Evolutionary conservation across 306 rosid genomes (phyloP).

Genomic region (Quercus glauca): DNA sequence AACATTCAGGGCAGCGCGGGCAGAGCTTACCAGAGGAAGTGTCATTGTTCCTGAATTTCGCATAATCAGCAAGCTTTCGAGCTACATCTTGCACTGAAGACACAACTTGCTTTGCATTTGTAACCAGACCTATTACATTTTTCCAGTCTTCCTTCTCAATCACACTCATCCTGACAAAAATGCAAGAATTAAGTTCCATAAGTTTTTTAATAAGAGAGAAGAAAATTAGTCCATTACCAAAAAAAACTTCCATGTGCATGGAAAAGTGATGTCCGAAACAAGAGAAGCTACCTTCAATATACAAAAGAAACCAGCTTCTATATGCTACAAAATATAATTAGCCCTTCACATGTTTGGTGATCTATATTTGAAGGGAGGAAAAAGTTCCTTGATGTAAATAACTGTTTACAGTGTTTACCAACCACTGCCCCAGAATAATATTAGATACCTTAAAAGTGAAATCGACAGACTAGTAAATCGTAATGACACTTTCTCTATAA

Average conservation of each 20-base stretch:
- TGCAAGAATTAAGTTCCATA: constrained; percentile 13
- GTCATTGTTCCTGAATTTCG: constrained; percentile 58
- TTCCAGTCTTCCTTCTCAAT: constrained; percentile 88
- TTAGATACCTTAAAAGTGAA: background rate
- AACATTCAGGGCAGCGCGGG: background rate
- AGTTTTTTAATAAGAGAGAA: background rate
- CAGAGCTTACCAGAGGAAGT: constrained; percentile 42
- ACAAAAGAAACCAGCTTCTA: background rate
- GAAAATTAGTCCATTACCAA: background rate
- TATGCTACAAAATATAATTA: background rate
- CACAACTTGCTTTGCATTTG: constrained; percentile 88
- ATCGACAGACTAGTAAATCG: background rate
- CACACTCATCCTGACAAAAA: constrained; percentile 60
- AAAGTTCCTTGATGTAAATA: background rate
- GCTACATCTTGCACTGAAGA: constrained; percentile 87
- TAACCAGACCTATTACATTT: constrained; percentile 60
- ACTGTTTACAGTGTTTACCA: background rate
- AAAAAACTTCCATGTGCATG: constrained; percentile 16
- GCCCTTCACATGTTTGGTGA: background rate
- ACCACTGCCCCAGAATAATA: background rate
- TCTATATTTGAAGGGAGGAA: background rate
- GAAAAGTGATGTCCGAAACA: constrained; percentile 2
- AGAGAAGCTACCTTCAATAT: background rate
- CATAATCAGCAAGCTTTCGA: constrained; percentile 69
- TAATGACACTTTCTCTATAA: background rate